A percentile compares a stretch with the other conserved stretches of the same genome.
phyloP scores from a whole-genome alignment of 805 yeast species.

The Pichia californica region DNA sequence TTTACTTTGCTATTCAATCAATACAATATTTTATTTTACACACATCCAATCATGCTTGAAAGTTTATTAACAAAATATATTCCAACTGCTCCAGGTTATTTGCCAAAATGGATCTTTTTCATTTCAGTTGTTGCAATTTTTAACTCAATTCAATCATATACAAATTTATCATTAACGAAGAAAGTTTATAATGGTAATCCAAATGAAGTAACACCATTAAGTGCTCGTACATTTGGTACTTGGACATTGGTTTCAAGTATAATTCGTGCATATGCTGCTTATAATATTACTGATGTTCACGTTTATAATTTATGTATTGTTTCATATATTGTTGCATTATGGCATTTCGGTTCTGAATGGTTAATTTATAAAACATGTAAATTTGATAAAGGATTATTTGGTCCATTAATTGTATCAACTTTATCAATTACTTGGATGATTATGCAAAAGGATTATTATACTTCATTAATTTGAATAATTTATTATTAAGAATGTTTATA shows the following conservation, averaged over 20 bases:
- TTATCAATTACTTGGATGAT: slow-evolving; percentile 79
- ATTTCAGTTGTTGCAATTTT: slow-evolving; percentile 86
- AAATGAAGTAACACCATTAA: slow-evolving; percentile 48
- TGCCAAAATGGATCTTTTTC: slow-evolving; percentile 75
- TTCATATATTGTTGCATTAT: slow-evolving; percentile 75
- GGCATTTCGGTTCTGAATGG: slow-evolving; percentile 84
- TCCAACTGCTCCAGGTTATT: slow-evolving; percentile 45
- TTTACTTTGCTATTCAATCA: too few species aligned
- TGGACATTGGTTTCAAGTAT: slow-evolving; percentile 90
- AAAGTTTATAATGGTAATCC: slow-evolving; percentile 70
- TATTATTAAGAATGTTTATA: neutral
- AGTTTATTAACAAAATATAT: slow-evolving; percentile 21
- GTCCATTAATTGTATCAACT: slow-evolving; percentile 80
- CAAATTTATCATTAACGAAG: slow-evolving; percentile 63
- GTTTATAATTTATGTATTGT: slow-evolving; percentile 74
- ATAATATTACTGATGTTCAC: slow-evolving; percentile 58
- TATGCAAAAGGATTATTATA: slow-evolving; percentile 58
- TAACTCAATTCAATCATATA: slow-evolving; percentile 83
- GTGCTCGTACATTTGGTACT: slow-evolving; percentile 97
- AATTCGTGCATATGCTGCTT: slow-evolving; percentile 83
- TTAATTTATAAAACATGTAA: slow-evolving; percentile 69
- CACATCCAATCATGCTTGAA: slow-evolving; percentile 8
- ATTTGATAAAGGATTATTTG: slow-evolving; percentile 81
- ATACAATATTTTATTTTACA: neutral
- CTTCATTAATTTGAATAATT: slow-evolving; percentile 7